Percentiles rank a stretch among this genome's conserved stretches.
Evolutionary conservation across 345 rosid genomes (phyloP).

Genomic region (Brassica nigra): DNA sequence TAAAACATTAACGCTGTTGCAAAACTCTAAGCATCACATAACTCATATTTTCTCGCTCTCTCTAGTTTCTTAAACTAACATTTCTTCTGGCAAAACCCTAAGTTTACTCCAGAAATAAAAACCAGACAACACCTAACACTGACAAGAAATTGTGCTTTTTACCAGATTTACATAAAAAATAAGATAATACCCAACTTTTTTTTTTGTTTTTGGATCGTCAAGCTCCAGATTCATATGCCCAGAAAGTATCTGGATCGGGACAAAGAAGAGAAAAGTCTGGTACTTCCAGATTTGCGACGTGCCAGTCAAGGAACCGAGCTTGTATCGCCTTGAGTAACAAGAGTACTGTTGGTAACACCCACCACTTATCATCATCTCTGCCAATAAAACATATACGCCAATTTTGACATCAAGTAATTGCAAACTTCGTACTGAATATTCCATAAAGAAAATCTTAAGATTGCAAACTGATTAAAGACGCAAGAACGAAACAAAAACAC

Average conservation of each 20-base stretch:
- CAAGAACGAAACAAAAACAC: not conserved
- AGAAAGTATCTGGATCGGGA: constrained; percentile 85
- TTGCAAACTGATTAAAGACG: not conserved
- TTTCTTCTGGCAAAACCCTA: constrained; percentile 28
- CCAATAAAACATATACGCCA: not conserved
- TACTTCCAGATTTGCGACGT: constrained; percentile 87
- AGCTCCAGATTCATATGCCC: constrained; percentile 79
- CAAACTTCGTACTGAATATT: not conserved
- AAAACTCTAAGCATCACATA: not conserved
- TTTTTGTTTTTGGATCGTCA: constrained; percentile 39
- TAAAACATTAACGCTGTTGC: not conserved
- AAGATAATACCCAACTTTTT: constrained; percentile 3
- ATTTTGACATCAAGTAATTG: constrained; percentile 6
- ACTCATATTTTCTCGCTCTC: not conserved
- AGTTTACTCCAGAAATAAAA: not conserved
- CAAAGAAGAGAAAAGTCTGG: constrained; percentile 78
- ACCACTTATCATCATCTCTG: constrained; percentile 92
- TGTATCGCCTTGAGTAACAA: constrained; percentile 68
- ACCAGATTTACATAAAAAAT: constrained; percentile 34
- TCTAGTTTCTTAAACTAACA: not conserved
- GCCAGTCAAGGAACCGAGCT: constrained; percentile 90
- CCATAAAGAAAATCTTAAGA: not conserved
- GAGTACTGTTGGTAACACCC: constrained; percentile 83
- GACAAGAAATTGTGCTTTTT: not conserved
- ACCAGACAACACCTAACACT: not conserved